Percentiles rank a stretch among this genome's conserved stretches.
Evolutionary conservation across 345 rosid genomes (phyloP).

Genomic region (Boechera stricta): DNA sequence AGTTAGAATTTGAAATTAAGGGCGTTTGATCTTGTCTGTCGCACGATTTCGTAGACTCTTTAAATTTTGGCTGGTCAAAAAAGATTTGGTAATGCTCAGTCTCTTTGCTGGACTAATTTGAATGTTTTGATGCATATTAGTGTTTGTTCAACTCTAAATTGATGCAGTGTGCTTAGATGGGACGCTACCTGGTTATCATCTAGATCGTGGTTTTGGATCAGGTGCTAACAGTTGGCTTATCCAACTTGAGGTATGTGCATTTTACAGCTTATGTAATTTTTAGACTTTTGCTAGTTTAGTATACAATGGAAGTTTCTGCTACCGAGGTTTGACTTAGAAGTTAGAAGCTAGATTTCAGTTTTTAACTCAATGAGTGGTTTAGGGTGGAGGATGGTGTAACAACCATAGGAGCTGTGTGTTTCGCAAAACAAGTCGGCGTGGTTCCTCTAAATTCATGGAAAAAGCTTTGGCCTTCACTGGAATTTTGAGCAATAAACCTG

Average conservation of each 20-base stretch:
- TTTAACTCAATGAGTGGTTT: constrained; percentile 6
- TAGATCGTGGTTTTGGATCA: constrained; percentile 74
- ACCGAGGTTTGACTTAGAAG: constrained; percentile 6
- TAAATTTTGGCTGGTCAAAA: no score
- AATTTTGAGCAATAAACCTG: constrained; percentile 72
- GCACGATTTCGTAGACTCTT: not conserved
- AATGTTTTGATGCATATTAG: not conserved
- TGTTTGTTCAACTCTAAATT: not conserved
- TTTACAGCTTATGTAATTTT: not conserved
- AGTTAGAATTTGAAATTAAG: not conserved
- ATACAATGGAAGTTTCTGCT: not conserved
- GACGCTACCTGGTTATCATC: constrained; percentile 85
- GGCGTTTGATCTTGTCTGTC: constrained; percentile 14
- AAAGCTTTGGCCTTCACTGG: constrained; percentile 70
- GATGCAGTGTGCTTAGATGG: constrained; percentile 89
- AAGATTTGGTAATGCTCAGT: no score
- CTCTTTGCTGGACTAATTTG: not conserved
- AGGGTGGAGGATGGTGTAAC: constrained; percentile 99
- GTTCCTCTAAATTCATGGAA: constrained; percentile 85
- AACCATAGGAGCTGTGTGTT: constrained; percentile 60
- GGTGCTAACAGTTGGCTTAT: constrained; percentile 88
- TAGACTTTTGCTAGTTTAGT: not conserved
- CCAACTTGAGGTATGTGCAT: constrained; percentile 73
- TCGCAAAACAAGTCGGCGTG: constrained; percentile 76
- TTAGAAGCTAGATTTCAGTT: not conserved